These are phyloP conservation scores for Fonsecaea erecta DNA, from an alignment of 2,329 filamentous ascomycete genomes.

Conservation along the genomic window DNA sequence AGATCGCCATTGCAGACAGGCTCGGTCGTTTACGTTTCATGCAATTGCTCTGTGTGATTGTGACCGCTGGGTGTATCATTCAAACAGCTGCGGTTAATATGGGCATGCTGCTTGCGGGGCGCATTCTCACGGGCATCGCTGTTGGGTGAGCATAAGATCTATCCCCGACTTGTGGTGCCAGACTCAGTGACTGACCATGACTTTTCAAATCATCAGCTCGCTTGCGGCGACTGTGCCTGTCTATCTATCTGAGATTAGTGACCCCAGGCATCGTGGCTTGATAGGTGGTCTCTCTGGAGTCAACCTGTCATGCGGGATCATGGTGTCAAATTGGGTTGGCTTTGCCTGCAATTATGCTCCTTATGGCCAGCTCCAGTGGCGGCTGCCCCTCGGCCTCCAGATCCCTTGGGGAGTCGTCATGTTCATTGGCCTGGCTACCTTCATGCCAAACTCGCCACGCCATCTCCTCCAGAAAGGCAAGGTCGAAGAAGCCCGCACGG, in stretches of 20 bases:
- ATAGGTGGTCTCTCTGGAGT: slow-evolving; percentile 84
- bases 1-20: slow-evolving; percentile 59
- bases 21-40: slow-evolving; percentile 57
- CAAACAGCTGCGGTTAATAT: slow-evolving; percentile 64
- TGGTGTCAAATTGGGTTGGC: slow-evolving; percentile 74
- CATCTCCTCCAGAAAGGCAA: slow-evolving; percentile 80
- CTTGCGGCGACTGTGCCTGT: slow-evolving; percentile 31
- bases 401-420: slow-evolving; percentile 81
- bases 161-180: neutral
- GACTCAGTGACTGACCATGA: slow-evolving; percentile 5
- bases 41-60: slow-evolving; percentile 68
- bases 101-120: slow-evolving; percentile 70
- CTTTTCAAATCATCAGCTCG: slow-evolving; percentile 3
- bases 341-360: slow-evolving; percentile 70
- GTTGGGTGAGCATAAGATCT: slow-evolving; percentile 72
- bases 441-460: slow-evolving; percentile 83
- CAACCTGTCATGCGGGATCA: slow-evolving; percentile 76
- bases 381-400: slow-evolving; percentile 79
- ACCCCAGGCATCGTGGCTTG: slow-evolving; percentile 70
- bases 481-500: slow-evolving; percentile 65
- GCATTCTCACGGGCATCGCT: slow-evolving; percentile 74
- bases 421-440: slow-evolving; percentile 66
- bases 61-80: slow-evolving; percentile 68
- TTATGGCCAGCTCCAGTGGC: slow-evolving; percentile 70
- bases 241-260: slow-evolving; percentile 44